Evolutionary conservation across 805 yeast species (phyloP).

Genomic region (Kregervanrija pseudodelftensis): DNA sequence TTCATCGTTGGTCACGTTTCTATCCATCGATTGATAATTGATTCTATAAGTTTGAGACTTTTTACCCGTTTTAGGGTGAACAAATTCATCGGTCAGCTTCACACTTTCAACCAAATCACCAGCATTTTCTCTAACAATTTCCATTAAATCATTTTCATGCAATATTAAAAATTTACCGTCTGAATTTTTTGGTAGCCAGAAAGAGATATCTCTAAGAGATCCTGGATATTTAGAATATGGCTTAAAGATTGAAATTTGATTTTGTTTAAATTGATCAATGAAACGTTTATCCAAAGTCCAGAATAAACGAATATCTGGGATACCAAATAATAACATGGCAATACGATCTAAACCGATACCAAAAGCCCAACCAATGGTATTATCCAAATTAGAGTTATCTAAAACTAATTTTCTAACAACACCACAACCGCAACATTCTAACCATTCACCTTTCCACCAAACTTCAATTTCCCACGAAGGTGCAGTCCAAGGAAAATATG

Average conservation of each 20-base stretch:
- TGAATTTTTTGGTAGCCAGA: conserved; percentile 62
- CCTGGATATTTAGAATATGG: conserved; percentile 93
- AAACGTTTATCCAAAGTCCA: conserved; percentile 86
- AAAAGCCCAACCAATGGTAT: conserved; percentile 92
- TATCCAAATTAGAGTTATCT: conserved; percentile 59
- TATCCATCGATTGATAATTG: conserved; percentile 92
- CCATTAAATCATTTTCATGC: conserved; percentile 92
- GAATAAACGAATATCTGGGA: conserved; percentile 89
- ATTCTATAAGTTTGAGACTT: conserved; percentile 83
- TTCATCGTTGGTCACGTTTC: conserved; percentile 80
- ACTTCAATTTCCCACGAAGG: conserved; percentile 99
- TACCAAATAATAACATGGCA: conserved; percentile 91
- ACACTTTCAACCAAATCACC: conserved; percentile 90
- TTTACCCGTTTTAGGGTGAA: conserved; percentile 73
- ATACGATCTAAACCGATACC: conserved; percentile 93
- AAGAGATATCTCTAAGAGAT: conserved; percentile 78
- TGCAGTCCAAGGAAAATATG: conserved; percentile 96
- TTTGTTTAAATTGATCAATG: conserved; percentile 58
- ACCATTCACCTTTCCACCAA: conserved; percentile 98
- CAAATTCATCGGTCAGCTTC: conserved; percentile 68
- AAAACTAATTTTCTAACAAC: conserved; percentile 75
- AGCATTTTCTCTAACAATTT: conserved; percentile 74
- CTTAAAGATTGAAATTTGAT: conserved; percentile 61
- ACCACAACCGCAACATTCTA: conserved; percentile 96
- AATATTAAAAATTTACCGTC: conserved; percentile 23